A percentile compares a stretch with the other conserved stretches of the same genome.
Evolutionary conservation across 306 rosid genomes (phyloP).

Genomic region (Clitoria ternatea): DNA sequence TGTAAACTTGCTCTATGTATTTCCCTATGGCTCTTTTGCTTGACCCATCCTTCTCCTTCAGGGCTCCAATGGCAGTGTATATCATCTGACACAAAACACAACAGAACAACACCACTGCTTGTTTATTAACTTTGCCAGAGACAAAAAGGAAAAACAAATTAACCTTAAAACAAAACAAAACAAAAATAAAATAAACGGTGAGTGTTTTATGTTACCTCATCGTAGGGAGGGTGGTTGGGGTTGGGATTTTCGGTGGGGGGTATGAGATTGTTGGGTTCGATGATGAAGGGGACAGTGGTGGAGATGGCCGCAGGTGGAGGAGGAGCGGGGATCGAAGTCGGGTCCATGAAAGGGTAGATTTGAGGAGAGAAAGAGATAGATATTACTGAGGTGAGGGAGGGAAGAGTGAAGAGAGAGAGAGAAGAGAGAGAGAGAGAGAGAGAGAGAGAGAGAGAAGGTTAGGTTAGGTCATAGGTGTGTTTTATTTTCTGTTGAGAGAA

Average conservation of each 20-base stretch:
- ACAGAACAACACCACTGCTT: no score
- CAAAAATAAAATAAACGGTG: no score
- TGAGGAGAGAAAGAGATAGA: not conserved
- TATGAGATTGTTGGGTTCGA: slow-evolving; percentile 15
- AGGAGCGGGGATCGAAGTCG: slow-evolving; percentile 17
- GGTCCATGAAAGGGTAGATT: slow-evolving; percentile 42
- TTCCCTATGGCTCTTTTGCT: slow-evolving; percentile 65
- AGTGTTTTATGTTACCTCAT: no score
- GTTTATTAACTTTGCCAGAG: no score
- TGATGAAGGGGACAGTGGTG: not conserved
- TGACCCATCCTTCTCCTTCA: slow-evolving; percentile 66
- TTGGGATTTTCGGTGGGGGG: not conserved
- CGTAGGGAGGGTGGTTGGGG: slow-evolving; percentile 46
- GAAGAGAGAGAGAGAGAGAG: not conserved
- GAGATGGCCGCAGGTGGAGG: not conserved
- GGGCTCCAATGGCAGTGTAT: slow-evolving; percentile 44
- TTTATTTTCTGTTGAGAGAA: no score
- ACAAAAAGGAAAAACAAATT: no score
- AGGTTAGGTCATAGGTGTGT: not conserved
- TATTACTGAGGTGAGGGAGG: no score
- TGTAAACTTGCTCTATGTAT: slow-evolving; percentile 51
- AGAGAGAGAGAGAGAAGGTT: no score
- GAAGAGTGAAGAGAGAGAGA: not conserved
- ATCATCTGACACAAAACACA: slow-evolving; percentile 49
- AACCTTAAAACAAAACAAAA: no score